Base-by-base conservation (phyloP, 192 early-diverging fungal genomes). In the Mycoemilia scoparia region DNA sequence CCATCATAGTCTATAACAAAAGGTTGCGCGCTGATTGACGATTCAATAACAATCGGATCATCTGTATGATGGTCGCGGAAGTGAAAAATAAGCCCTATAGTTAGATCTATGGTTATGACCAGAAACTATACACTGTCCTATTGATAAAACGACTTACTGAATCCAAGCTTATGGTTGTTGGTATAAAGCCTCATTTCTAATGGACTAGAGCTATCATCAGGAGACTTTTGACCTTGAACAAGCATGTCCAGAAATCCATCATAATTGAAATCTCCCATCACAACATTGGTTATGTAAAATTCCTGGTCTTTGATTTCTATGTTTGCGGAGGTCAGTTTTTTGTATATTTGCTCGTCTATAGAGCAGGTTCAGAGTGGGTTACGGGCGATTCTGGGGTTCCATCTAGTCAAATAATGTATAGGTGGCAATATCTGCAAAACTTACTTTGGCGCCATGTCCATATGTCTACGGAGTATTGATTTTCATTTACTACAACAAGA, bases 241-340 rank as follows among this genome's bases (percentile, higher is more conserved):
- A 95, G 54, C 3, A 91, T 29, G 59, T 95, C 89, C 29, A 89
- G 44, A 11, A 74, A 60, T 4, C 87, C 89, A 51, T 95, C 89
- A 46, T 81, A 76, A 42, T 91, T 79, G 33, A 71, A 95, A 47
- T 95, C 89, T 24, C 78, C 82, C 2, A 82, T 73, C 13, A 89
- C 59, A 15, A 86, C 67, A 40, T 82, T 86, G 34, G 67, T 76
- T 24, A 78, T 73, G 3, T 68, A 41, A 25, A 70, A 46, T 3
- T 50, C 49, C 17, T 36, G 38, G 7, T 42, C 38, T 1, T 47
- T 21, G 24, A 55, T 56, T 15, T 27, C 28, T 14, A 76, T 64
- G 21, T 64, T 67, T 9, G 77, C 67, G 2, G 60, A 51, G 4
- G 59, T 36, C 11, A 63, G 21, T 18, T 66, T 37, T 7, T 10